Percentiles rank a stretch among this genome's conserved stretches.
phyloP scores from a whole-genome alignment of 495 filamentous ascomycete genomes.

The Neurospora sp. region DNA sequence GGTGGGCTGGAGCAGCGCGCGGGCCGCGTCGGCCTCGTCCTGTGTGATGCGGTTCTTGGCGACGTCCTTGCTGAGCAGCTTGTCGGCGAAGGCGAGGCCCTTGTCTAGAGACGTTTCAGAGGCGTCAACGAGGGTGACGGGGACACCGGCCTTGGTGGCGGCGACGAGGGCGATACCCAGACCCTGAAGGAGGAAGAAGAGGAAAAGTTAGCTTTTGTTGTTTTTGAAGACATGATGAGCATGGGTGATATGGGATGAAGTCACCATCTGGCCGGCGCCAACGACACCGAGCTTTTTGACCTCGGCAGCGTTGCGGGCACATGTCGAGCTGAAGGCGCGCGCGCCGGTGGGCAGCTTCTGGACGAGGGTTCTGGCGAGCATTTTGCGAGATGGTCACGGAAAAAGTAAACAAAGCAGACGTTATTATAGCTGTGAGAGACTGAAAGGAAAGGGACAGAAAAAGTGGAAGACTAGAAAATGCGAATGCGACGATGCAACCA shows the following conservation, averaged over 20 bases:
- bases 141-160: constrained; percentile 70
- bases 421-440: not conserved
- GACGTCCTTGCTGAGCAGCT: constrained; percentile 86
- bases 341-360: constrained; percentile 22
- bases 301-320: constrained; percentile 48
- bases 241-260: constrained; percentile 5
- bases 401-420: not conserved
- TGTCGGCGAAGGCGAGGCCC: constrained; percentile 89
- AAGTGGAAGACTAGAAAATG: not conserved
- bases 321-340: constrained; percentile 44
- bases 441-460: not conserved
- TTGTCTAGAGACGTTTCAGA: constrained; percentile 84
- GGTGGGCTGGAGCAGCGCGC: constrained; percentile 55
- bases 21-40: constrained; percentile 60
- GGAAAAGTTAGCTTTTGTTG: not conserved
- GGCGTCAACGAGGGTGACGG: constrained; percentile 79
- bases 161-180: constrained; percentile 94
- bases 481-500: not conserved
- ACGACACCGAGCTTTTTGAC: constrained; percentile 87
- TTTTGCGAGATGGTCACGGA: not conserved
- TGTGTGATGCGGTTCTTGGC: constrained; percentile 71
- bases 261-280: constrained; percentile 94
- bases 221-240: not conserved
- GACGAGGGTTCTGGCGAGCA: not conserved
- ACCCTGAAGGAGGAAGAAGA: constrained; percentile 46